Percentiles rank a stretch among this genome's conserved stretches.
Evolutionary conservation across 129 eudicot species (phyloP).

Genomic region (Ambrosia trifida): DNA sequence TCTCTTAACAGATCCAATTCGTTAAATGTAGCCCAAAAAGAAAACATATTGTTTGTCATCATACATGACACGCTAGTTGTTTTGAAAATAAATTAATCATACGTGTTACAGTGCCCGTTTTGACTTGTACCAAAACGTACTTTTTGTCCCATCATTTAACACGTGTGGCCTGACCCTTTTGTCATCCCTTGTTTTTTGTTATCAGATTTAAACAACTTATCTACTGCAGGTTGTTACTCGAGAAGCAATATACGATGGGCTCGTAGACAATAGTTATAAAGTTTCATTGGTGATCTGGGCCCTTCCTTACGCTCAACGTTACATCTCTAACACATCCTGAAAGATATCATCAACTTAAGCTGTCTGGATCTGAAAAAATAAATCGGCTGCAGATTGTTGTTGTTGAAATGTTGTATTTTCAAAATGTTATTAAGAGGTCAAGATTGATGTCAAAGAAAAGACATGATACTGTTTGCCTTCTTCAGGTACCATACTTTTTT

Average conservation of each 20-base stretch:
- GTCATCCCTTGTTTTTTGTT: not conserved
- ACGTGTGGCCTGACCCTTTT: not conserved
- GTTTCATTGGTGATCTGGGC: constrained; percentile 63
- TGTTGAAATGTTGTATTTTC: constrained; percentile 72
- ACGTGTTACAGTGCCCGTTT: not conserved
- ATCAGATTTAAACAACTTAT: constrained; percentile 3
- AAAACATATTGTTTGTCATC: not conserved
- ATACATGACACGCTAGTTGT: not conserved
- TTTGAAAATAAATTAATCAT: not conserved
- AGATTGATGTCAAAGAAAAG: constrained; percentile 59
- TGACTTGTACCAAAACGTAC: not conserved
- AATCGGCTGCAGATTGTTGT: constrained; percentile 44
- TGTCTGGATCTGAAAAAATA: constrained; percentile 14
- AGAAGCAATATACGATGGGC: constrained; percentile 66
- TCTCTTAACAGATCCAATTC: not conserved
- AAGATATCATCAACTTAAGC: constrained; percentile 57
- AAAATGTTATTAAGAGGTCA: constrained; percentile 56
- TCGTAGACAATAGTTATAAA: constrained; percentile 49
- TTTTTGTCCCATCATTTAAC: not conserved
- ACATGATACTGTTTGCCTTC: constrained; percentile 54
- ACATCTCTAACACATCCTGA: constrained; percentile 50
- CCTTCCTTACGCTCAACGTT: constrained; percentile 93
- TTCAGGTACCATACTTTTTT: constrained; percentile 32
- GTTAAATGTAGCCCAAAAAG: not conserved
- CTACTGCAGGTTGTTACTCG: constrained; percentile 66